These are phyloP conservation scores for Poa pratensis DNA, from an alignment of 176 grass and related monocot genomes.

Conservation along the genomic window DNA sequence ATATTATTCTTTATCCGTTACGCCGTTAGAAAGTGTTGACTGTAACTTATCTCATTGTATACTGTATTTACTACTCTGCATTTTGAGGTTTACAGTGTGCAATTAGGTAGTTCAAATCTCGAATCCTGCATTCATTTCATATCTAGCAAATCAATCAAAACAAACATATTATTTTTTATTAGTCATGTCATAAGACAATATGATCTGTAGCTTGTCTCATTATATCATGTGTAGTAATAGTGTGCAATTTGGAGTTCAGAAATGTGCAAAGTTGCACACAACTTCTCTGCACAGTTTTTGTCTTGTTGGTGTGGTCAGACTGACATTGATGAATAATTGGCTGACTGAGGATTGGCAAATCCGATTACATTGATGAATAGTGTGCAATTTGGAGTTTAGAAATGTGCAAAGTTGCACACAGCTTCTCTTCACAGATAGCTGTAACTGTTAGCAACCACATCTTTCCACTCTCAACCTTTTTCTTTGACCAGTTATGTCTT, in stretches of 20 bases:
- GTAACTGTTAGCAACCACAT: not conserved
- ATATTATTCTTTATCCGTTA: not conserved
- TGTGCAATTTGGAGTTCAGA: not conserved
- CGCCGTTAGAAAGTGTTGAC: not conserved
- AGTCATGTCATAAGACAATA: not conserved
- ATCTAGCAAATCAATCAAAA: not conserved
- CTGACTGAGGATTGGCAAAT: not conserved
- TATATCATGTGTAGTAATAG: not conserved
- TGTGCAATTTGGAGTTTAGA: too few species aligned
- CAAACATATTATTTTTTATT: not conserved
- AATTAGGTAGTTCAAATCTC: not conserved
- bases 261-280: not conserved
- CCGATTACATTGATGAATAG: not conserved
- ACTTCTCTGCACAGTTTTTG: not conserved
- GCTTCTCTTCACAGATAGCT: not conserved
- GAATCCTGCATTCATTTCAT: not conserved
- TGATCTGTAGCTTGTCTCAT: not conserved
- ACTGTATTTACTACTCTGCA: not conserved
- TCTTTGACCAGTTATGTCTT: not conserved
- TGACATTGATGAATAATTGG: not conserved
- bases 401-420: too few species aligned
- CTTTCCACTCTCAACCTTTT: not conserved
- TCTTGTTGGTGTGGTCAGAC: not conserved
- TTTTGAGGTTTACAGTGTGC: not conserved
- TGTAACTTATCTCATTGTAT: not conserved